Evolutionary conservation across 2,329 filamentous ascomycete genomes (phyloP), one percentile per base, ranked within the genome.

Genomic region (Colletotrichum cereale): DNA sequence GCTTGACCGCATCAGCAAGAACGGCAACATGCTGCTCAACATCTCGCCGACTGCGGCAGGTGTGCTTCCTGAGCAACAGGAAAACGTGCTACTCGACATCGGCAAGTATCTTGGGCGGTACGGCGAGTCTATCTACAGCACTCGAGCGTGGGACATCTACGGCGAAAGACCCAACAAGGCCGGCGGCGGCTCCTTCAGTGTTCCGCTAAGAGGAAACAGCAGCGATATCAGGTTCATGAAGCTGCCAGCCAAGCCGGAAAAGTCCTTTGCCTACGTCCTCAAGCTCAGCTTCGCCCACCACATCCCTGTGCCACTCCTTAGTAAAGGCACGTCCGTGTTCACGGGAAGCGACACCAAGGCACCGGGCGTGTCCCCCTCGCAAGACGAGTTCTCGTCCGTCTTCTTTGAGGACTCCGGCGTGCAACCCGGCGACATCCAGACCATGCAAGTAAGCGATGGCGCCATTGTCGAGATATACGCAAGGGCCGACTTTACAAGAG

Each of bases 11-110:
- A n/a, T 47, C 44, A 47, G 44, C n/a, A 47, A 47, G n/a, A 47
- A 47, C 44, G 44, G 44, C 44, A 47, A 47, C 44, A 47, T 47
- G 44, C 44, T 47, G 44, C 44, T 47, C 44, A 47, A 47, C 44
- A 47, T 47, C 21, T 47, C 44, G 1, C 44, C 44, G 10, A 47
- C 44, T 12, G 44, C 44, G 21, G 44, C 44, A 5, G 44, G 44
- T 2, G 44, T 47, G 44, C 44, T 47, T 24, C 44, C 44, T n/a
- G 44, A 47, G 21, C 21, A 47, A 12, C 44, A 47, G 44, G n/a
- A 5, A 24, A 47, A 47, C 21, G 44, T 47, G 8, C 44, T 47
- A 3, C 44, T 47, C 44, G 44, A 47, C 21, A 47, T 47, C 10
- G 44, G 44, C 44, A n/a, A 21, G 10, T 47, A 47, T 8, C 44